phyloP scores from a whole-genome alignment of 306 rosid species.

The Ochetophila trinervis region DNA sequence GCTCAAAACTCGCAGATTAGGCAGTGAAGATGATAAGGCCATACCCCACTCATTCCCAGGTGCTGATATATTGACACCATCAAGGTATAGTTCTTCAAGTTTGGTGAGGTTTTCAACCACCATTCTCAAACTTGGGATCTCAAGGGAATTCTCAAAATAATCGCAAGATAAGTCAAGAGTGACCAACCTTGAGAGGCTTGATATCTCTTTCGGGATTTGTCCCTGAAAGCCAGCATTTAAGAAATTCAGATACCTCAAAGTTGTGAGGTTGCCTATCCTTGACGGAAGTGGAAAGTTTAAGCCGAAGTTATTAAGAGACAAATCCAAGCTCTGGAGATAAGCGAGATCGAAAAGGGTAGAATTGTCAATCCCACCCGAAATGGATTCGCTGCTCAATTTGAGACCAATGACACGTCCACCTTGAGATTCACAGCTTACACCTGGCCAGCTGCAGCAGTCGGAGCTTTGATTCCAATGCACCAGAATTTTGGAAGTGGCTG shows the following conservation, averaged over 20 bases:
- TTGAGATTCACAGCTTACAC: background rate
- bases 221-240: background rate
- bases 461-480: background rate
- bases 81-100: background rate
- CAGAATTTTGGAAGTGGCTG: background rate
- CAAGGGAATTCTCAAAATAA: background rate
- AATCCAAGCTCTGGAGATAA: background rate
- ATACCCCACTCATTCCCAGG: background rate
- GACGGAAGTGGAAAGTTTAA: background rate
- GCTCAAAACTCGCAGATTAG: slow-evolving; percentile 8
- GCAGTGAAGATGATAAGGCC: background rate
- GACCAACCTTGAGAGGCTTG: background rate
- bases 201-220: slow-evolving; percentile 2
- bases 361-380: background rate
- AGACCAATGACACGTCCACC: background rate
- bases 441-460: slow-evolving; percentile 6
- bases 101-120: background rate
- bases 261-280: background rate
- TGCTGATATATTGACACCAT: slow-evolving; percentile 12
- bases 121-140: background rate
- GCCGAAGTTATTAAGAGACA: background rate
- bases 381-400: background rate
- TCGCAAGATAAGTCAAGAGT: background rate
- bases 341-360: slow-evolving; percentile 9
- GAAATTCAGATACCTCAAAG: background rate